These are phyloP conservation scores for Limonium bicolor DNA, from an alignment of 148 eudicot species.

Conservation along the genomic window DNA sequence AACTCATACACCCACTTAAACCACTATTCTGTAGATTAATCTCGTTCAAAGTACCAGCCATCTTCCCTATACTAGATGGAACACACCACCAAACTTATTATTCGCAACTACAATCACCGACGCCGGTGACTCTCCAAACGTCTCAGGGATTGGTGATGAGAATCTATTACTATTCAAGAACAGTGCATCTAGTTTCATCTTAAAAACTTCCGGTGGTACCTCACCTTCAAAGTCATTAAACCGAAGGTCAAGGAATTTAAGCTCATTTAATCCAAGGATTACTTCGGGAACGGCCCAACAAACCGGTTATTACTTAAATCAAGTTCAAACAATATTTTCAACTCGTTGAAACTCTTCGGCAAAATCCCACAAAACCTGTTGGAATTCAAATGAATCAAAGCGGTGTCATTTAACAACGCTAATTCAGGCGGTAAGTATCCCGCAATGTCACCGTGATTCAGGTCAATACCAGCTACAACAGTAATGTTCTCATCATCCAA, in stretches of 20 bases:
- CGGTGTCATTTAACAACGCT: conserved; percentile 3
- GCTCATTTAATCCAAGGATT: neutral
- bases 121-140: conserved; percentile 39
- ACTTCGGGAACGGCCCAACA: conserved; percentile 1
- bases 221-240: conserved; percentile 10
- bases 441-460: conserved; percentile 22
- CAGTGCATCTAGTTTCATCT: conserved; percentile 8
- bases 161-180: conserved; percentile 47
- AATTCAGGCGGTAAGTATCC: conserved; percentile 5
- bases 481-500: conserved; percentile 30
- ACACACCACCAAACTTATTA: conserved; percentile 50
- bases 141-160: conserved; percentile 18
- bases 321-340: conserved; percentile 5
- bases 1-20: conserved; percentile 39
- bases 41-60: conserved; percentile 38
- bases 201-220: conserved; percentile 2
- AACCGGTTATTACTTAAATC: conserved; percentile 10
- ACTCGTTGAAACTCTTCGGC: conserved; percentile 1
- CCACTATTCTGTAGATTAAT: conserved; percentile 29
- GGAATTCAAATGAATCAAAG: conserved; percentile 8
- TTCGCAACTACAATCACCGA: conserved; percentile 59
- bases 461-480: conserved; percentile 60
- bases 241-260: conserved; percentile 10
- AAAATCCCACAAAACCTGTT: conserved; percentile 8
- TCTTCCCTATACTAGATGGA: conserved; percentile 31